Conservation (phyloP, 2,329 filamentous ascomycete species). For the Neopestalotiopsis rosae region DNA sequence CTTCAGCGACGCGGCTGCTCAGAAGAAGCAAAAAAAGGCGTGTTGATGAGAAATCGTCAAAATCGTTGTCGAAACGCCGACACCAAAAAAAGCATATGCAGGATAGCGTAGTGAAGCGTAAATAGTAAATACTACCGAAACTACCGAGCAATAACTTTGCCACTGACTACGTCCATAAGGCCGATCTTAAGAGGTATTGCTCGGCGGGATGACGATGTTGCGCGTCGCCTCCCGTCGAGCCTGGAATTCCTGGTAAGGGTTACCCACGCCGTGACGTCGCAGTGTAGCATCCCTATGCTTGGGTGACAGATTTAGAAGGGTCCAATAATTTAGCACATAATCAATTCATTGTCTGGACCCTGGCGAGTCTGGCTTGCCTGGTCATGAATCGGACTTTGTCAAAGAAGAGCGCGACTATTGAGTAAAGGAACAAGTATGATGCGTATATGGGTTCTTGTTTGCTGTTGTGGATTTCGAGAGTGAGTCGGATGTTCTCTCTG, state of each 20-base stretch:
- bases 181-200: background rate
- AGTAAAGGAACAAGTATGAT: no score
- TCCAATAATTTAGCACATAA: slow-evolving; percentile 3
- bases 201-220: slow-evolving; percentile 6
- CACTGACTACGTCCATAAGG: background rate
- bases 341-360: background rate
- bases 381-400: background rate
- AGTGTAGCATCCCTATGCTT: background rate
- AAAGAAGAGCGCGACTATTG: background rate
- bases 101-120: background rate
- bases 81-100: background rate
- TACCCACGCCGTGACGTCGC: slow-evolving; percentile 6
- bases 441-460: background rate
- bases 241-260: background rate
- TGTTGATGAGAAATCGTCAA: background rate
- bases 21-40: background rate
- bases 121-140: background rate
- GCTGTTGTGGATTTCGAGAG: background rate
- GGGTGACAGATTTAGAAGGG: background rate
- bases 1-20: background rate
- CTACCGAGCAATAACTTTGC: slow-evolving; percentile 1
- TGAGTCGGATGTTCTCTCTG: background rate
- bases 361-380: background rate
- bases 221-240: background rate
- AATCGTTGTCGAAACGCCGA: background rate